A percentile compares a stretch with the other conserved stretches of the same genome.
phyloP scores from a whole-genome alignment of 202 grass and related monocot species.

The Zoysia matrella region DNA sequence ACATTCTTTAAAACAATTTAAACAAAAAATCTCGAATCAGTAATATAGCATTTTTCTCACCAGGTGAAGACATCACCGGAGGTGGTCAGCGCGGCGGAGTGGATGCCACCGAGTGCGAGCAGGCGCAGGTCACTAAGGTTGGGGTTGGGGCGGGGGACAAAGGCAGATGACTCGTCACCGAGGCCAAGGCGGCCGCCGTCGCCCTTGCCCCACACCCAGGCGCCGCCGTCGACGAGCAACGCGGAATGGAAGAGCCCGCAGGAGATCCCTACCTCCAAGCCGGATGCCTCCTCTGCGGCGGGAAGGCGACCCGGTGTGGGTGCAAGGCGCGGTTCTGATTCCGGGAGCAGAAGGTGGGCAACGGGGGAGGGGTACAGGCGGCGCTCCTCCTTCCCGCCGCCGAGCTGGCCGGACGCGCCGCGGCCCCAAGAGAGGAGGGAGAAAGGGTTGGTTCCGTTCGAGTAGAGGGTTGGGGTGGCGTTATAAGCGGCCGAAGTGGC shows the following conservation, averaged over 20 bases:
- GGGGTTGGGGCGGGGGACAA: conserved; percentile 75
- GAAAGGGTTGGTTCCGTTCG: conserved; percentile 29
- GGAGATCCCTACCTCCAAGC: conserved; percentile 77
- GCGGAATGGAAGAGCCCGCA: conserved; percentile 92
- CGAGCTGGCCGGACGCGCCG: conserved; percentile 84
- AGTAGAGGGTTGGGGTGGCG: conserved; percentile 52
- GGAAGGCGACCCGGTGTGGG: conserved; percentile 64
- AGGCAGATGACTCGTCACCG: conserved; percentile 69
- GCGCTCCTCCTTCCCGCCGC: conserved; percentile 85
- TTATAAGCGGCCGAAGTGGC: conserved; percentile 35
- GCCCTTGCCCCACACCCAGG: conserved; percentile 97
- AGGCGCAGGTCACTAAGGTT: conserved; percentile 64
- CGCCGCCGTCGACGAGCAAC: conserved; percentile 62
- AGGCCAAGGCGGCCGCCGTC: conserved; percentile 83
- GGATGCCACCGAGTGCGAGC: conserved; percentile 84
- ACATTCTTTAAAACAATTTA: background rate
- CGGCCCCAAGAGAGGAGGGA: conserved; percentile 89
- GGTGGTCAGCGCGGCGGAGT: conserved; percentile 70
- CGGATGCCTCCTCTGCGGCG: background rate
- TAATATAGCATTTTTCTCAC: conserved; percentile 57
- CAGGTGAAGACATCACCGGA: conserved; percentile 85
- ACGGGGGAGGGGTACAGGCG: conserved; percentile 81
- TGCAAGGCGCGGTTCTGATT: conserved; percentile 46
- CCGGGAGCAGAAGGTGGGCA: conserved; percentile 62
- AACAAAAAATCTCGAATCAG: background rate